These are phyloP conservation scores for Stenogyne calaminthoides DNA, from an alignment of 305 asterid genomes.

Conservation along the genomic window DNA sequence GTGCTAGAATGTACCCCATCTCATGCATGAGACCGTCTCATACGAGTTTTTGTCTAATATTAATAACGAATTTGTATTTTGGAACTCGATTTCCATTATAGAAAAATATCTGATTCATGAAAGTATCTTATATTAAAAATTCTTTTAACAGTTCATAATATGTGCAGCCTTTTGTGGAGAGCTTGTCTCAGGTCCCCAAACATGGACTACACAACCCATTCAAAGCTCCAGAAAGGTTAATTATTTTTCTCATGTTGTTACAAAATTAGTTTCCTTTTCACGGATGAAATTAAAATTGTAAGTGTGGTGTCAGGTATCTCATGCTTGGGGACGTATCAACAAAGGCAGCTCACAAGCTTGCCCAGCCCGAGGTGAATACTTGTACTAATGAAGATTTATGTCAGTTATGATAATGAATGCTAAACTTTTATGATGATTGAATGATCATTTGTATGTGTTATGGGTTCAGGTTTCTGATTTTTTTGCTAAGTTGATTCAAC, in stretches of 20 bases:
- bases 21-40: too few relatives aligned
- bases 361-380: slow-evolving; percentile 73
- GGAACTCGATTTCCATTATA: neutral
- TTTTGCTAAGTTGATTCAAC: slow-evolving; percentile 87
- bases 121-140: slow-evolving; percentile 6
- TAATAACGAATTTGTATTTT: neutral
- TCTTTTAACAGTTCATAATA: slow-evolving; percentile 18
- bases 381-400: slow-evolving; percentile 8
- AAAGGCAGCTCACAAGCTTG: slow-evolving; percentile 85
- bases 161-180: slow-evolving; percentile 91
- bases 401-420: neutral
- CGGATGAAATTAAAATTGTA: slow-evolving; percentile 2
- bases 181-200: slow-evolving; percentile 86
- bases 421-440: neutral
- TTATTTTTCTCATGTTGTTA: neutral
- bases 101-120: neutral
- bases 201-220: slow-evolving; percentile 97
- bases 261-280: neutral
- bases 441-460: slow-evolving; percentile 3
- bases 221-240: slow-evolving; percentile 86
- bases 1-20: too few relatives aligned
- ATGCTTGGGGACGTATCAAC: slow-evolving; percentile 87
- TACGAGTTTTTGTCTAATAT: too few relatives aligned
- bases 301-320: slow-evolving; percentile 59
- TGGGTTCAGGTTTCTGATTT: slow-evolving; percentile 72